Percentiles rank a stretch among this genome's conserved stretches.
Conservation (phyloP, 768 basidiomycete species). For the Leccinum disarticulatum region DNA sequence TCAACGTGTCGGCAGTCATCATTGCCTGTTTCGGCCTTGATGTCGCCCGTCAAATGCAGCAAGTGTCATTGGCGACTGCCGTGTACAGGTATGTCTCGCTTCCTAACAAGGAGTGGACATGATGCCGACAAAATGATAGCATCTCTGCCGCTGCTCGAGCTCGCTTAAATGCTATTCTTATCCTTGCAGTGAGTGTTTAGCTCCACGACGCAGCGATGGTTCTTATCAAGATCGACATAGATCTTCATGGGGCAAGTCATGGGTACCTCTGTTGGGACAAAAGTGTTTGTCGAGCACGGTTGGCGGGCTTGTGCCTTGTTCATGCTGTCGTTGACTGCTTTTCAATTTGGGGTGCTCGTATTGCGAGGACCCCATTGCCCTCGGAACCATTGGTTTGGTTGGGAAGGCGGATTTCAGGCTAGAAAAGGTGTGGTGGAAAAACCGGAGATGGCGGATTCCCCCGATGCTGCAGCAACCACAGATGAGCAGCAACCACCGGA, state of each 20-base stretch:
- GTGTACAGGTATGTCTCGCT: conserved; percentile 49
- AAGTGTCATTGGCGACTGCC: conserved; percentile 62
- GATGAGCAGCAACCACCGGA: conserved; percentile 3
- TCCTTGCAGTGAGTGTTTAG: conserved; percentile 54
- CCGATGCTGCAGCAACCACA: background rate
- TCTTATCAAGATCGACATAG: conserved; percentile 14
- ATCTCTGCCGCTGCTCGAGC: conserved; percentile 53
- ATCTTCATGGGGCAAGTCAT: conserved; percentile 81
- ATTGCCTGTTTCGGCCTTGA: conserved; percentile 73
- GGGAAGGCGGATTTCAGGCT: conserved; percentile 53
- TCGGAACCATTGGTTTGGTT: conserved; percentile 57
- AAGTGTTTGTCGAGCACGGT: conserved; percentile 66
- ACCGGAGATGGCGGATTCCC: background rate
- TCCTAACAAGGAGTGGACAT: conserved; percentile 1
- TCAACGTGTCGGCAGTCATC: conserved; percentile 68
- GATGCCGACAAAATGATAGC: conserved; percentile 15
- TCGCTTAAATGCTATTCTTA: conserved; percentile 73
- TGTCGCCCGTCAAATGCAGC: conserved; percentile 68
- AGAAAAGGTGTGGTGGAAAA: conserved; percentile 38
- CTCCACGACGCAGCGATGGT: background rate
- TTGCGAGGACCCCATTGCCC: conserved; percentile 65
- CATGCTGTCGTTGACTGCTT: conserved; percentile 56
- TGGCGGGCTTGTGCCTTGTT: conserved; percentile 68
- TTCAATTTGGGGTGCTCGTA: conserved; percentile 56
- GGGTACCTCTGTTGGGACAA: conserved; percentile 73